Evolutionary conservation across 176 grass and related monocot genomes (phyloP).

Genomic region (Juncus effusus): DNA sequence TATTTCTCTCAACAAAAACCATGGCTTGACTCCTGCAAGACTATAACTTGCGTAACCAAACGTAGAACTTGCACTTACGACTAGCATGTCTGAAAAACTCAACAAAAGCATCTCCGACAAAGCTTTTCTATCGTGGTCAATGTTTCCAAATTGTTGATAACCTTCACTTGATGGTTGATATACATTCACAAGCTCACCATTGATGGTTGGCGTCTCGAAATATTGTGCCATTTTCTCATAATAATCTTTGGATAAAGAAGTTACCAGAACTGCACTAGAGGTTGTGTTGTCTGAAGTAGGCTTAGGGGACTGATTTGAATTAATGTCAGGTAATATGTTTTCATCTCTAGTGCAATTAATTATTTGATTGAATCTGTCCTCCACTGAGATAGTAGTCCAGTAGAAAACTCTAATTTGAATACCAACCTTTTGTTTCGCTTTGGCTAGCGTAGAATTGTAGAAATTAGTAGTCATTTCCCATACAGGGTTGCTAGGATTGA

Average conservation of each 20-base stretch:
- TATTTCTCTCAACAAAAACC: conserved; percentile 31
- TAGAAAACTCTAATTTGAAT: conserved; percentile 34
- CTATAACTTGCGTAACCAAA: conserved; percentile 55
- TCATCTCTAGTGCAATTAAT: conserved; percentile 30
- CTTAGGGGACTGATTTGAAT: neutral
- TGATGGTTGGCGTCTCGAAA: conserved; percentile 27
- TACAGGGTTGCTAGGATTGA: conserved; percentile 53
- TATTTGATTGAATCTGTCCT: conserved; percentile 35
- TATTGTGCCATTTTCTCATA: conserved; percentile 44
- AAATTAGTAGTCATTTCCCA: conserved; percentile 47
- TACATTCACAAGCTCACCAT: conserved; percentile 42
- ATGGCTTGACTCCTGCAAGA: conserved; percentile 44
- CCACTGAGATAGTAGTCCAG: conserved; percentile 22
- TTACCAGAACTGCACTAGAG: conserved; percentile 43
- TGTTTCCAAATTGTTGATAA: conserved; percentile 36
- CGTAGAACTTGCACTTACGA: conserved; percentile 47
- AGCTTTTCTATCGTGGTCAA: conserved; percentile 54
- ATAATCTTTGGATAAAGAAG: conserved; percentile 38
- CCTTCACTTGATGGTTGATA: conserved; percentile 55
- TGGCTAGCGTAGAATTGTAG: conserved; percentile 44
- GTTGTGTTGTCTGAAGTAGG: neutral
- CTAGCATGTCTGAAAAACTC: conserved; percentile 36
- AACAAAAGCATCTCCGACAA: conserved; percentile 53
- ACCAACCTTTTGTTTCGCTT: conserved; percentile 40
- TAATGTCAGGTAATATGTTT: conserved; percentile 42